phyloP scores from a whole-genome alignment of 129 eudicot genomes.

The Daucus carota region DNA sequence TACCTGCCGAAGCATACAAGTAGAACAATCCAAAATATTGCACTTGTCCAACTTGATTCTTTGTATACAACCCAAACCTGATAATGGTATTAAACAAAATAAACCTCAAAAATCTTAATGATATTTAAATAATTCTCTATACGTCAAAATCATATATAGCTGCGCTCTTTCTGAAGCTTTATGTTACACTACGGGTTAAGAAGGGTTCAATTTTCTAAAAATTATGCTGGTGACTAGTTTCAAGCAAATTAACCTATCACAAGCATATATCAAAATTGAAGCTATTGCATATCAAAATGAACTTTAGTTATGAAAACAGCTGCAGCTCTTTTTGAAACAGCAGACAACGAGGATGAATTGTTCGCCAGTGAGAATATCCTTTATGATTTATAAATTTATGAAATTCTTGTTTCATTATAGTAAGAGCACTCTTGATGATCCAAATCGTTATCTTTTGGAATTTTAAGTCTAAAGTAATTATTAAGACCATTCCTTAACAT shows the following conservation, averaged over 20 bases:
- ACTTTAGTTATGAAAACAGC: background rate
- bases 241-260: background rate
- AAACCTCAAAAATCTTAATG: background rate
- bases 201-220: background rate
- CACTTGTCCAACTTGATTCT: conserved; percentile 56
- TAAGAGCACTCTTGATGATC: too few species aligned
- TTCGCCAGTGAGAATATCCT: background rate
- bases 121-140: background rate
- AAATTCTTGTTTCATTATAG: too few species aligned
- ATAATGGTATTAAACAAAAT: background rate
- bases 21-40: conserved; percentile 50
- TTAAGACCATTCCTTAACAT: too few species aligned
- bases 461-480: background rate
- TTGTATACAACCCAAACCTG: conserved; percentile 87
- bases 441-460: background rate
- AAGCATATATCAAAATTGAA: background rate
- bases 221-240: background rate
- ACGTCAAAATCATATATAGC: background rate
- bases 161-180: background rate
- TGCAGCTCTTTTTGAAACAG: background rate
- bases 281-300: background rate
- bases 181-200: background rate
- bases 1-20: conserved; percentile 67
- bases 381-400: too few species aligned
- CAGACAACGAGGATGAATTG: background rate